phyloP scores from a whole-genome alignment of 1,284 basidiomycete species.

The Pterulicium gracile region DNA sequence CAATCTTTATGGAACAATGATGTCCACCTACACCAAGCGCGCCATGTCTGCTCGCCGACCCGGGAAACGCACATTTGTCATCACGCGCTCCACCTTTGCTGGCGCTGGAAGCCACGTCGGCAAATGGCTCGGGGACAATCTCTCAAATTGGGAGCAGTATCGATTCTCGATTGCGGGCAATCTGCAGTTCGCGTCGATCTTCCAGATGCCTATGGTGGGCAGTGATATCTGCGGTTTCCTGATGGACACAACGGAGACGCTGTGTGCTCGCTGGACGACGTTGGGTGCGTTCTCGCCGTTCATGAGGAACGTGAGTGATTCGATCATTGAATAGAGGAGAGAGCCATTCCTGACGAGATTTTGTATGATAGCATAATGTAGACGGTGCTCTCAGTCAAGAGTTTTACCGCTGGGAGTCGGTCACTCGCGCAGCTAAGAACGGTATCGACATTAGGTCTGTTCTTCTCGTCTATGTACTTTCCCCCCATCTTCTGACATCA shows the following conservation, averaged over 20 bases:
- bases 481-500: background rate
- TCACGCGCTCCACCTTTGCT: constrained; percentile 64
- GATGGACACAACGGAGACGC: constrained; percentile 50
- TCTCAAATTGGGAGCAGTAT: constrained; percentile 47
- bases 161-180: constrained; percentile 50
- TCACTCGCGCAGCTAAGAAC: constrained; percentile 48
- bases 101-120: constrained; percentile 54
- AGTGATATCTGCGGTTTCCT: constrained; percentile 59
- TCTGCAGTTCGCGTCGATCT: constrained; percentile 49
- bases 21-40: constrained; percentile 50
- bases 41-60: constrained; percentile 55
- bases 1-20: constrained; percentile 65
- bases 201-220: constrained; percentile 61
- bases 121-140: constrained; percentile 66
- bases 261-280: constrained; percentile 61
- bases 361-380: constrained; percentile 36
- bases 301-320: constrained; percentile 47
- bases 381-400: constrained; percentile 49
- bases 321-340: background rate
- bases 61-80: constrained; percentile 48
- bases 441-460: constrained; percentile 45
- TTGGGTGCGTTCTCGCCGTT: constrained; percentile 64
- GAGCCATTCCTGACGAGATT: constrained; percentile 1
- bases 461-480: constrained; percentile 6
- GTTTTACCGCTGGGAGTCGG: constrained; percentile 54